A percentile compares a stretch with the other conserved stretches of the same genome.
Conservation (phyloP, 2,329 filamentous ascomycete genomes). For the Colletotrichum incanum region DNA sequence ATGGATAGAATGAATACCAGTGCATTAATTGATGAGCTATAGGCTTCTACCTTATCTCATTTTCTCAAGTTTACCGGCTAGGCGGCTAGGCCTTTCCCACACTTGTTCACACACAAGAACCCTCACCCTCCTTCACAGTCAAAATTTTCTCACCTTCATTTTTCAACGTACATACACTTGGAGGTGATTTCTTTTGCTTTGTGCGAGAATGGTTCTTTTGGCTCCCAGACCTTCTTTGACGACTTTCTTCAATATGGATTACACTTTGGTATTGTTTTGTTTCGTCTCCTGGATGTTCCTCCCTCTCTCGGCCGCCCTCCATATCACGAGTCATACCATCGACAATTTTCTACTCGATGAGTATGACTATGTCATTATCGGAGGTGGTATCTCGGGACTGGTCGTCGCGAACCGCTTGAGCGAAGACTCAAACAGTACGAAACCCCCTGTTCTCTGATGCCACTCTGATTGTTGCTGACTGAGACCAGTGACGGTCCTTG, state of each 20-base stretch:
- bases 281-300: slow-evolving; percentile 7
- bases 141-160: not conserved
- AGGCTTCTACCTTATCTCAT: not conserved
- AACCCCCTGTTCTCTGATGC: too few species aligned
- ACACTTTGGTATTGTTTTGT: slow-evolving; percentile 1
- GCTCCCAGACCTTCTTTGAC: too few species aligned
- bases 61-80: not conserved
- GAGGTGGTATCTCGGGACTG: slow-evolving; percentile 63
- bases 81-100: not conserved
- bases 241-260: slow-evolving; percentile 17
- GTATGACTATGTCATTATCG: slow-evolving; percentile 60
- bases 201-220: not conserved
- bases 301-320: slow-evolving; percentile 19
- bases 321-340: slow-evolving; percentile 34
- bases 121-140: not conserved
- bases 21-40: slow-evolving; percentile 1
- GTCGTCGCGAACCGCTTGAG: slow-evolving; percentile 60
- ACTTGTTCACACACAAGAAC: slow-evolving; percentile 2
- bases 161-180: not conserved
- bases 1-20: not conserved
- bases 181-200: not conserved
- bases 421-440: slow-evolving; percentile 52
- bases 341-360: slow-evolving; percentile 28
- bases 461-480: not conserved
- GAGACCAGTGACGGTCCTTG: slow-evolving; percentile 41